Percentiles rank a stretch among this genome's conserved stretches.
Conservation (phyloP, 805 yeast species). For the Spencermartinsiella europaea region DNA sequence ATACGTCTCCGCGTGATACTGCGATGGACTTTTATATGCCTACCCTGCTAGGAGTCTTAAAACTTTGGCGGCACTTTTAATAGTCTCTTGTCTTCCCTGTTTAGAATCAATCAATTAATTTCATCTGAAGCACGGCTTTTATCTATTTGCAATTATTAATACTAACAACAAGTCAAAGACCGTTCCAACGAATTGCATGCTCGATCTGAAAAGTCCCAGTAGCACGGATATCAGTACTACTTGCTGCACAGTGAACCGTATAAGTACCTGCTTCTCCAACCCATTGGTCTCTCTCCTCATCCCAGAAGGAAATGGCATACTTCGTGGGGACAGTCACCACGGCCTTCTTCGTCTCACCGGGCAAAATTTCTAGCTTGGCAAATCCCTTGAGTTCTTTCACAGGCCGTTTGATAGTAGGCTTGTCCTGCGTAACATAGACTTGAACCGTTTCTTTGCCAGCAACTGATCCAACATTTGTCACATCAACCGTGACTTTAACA, state of each 20-base stretch:
- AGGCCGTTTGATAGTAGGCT: conserved; percentile 45
- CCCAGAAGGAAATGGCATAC: conserved; percentile 52
- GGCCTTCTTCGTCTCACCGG: conserved; percentile 42
- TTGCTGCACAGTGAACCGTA: conserved; percentile 29
- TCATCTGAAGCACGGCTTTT: no score
- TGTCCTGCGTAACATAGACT: conserved; percentile 39
- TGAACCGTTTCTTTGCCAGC: conserved; percentile 56
- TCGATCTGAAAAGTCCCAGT: conserved; percentile 18
- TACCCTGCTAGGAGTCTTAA: no score
- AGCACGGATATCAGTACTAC: conserved; percentile 13
- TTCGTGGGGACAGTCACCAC: conserved; percentile 38
- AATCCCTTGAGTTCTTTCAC: conserved; percentile 57
- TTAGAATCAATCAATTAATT: no score
- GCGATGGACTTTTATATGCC: no score
- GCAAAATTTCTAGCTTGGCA: conserved; percentile 41
- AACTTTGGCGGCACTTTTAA: no score
- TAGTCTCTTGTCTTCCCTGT: no score
- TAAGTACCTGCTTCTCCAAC: conserved; percentile 47
- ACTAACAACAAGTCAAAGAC: no score
- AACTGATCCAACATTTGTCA: conserved; percentile 44
- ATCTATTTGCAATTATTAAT: no score
- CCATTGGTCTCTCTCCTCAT: conserved; percentile 48
- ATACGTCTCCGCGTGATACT: no score
- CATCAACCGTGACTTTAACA: conserved; percentile 16
- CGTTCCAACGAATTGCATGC: conserved; percentile 24